Percentiles rank a stretch among this genome's conserved stretches.
These are phyloP conservation scores for Huntiella abstrusa DNA, from an alignment of 2,329 filamentous ascomycete genomes.

Conservation along the genomic window DNA sequence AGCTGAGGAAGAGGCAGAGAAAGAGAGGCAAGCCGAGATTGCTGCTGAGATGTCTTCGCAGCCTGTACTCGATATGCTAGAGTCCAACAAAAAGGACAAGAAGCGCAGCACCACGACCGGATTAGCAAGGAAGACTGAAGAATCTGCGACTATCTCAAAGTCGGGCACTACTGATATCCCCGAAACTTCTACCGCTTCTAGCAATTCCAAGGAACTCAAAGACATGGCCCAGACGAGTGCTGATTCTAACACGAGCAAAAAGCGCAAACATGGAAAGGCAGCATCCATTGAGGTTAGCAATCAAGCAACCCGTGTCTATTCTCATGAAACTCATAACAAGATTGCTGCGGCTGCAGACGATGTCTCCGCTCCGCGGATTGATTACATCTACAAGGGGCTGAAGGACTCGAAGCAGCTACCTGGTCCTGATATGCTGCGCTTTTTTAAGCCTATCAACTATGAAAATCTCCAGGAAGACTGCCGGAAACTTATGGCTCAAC, in stretches of 20 bases:
- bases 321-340: constrained; percentile 2
- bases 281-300: constrained; percentile 9
- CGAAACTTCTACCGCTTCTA: neutral
- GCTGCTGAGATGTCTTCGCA: neutral
- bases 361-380: neutral
- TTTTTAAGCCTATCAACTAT: neutral
- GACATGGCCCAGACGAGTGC: neutral
- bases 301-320: neutral
- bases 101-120: no score
- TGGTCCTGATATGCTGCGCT: neutral
- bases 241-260: neutral
- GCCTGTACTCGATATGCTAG: neutral
- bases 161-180: no score
- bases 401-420: neutral
- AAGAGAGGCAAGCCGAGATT: neutral
- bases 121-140: no score
- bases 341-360: constrained; percentile 1
- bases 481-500: no score
- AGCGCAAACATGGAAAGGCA: constrained; percentile 17
- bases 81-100: neutral
- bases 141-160: no score
- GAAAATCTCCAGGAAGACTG: no score
- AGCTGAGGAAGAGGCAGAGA: neutral
- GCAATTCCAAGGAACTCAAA: neutral
- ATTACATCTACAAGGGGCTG: neutral